Evolutionary conservation across 2,329 filamentous ascomycete genomes (phyloP), one percentile per base, ranked within the genome.

Genomic region (Chalara sp.): DNA sequence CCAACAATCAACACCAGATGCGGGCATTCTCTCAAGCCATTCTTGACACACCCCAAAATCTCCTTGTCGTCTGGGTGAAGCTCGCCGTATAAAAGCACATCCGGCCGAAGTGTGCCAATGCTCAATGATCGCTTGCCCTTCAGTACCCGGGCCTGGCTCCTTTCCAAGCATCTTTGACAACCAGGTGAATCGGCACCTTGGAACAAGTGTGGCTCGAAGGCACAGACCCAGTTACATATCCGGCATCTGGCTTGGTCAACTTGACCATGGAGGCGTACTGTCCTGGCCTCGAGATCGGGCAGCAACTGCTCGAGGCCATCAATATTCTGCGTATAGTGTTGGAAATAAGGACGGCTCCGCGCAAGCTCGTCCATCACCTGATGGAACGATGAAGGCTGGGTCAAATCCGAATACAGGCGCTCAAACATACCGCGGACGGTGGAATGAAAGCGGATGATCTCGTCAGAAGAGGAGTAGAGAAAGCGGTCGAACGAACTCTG

Each of bases 401-500:
- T 54, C 46, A 42, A 50, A 50, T 52, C 45, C 32, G 44, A 58
- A 48, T 56, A 5, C 39, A 52, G 35, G 47, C 30, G 51, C 46
- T 56, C 29, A 55, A n/a, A 52, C 35, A 58, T 56, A 44, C 39
- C 32, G 40, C 28, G 32, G 44, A 58, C 32, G 47, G 48, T 57
- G 12, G 48, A 57, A 44, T 56, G 32, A 37, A 58, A 56, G 46
- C 30, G 31, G 42, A 37, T 52, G 13, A 49, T 57, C 47, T 58
- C 53, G n/a, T 54, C 43, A 5, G 41, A 46, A 55, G 49, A 58
- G 40, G 46, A 58, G 51, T 57, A 56, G 39, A 57, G 49, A 51
- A 51, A 59, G 46, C 49, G 49, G 46, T 58, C 11, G 32, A 58
- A 59, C 21, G 54, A 58, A 41, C 46, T 56, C 48, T 55, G 29